Conservation (phyloP, 2,329 filamentous ascomycete genomes). For the Chaetomium sp. region DNA sequence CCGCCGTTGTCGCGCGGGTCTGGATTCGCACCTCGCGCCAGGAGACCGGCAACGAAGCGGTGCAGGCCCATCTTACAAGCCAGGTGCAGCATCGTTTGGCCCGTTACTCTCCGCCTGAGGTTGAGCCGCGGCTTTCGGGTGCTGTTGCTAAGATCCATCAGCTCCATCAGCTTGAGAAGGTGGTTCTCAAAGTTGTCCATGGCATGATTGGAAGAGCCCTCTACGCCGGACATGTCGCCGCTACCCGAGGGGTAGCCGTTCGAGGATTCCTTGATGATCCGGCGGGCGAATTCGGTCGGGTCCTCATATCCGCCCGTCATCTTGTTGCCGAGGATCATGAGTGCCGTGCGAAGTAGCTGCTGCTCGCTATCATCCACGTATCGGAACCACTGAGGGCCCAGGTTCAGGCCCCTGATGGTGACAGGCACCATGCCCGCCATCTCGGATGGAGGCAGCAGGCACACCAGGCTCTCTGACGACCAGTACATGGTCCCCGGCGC, state of each 20-base stretch:
- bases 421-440: constrained; percentile 70
- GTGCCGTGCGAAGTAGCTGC: constrained; percentile 66
- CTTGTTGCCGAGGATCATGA: constrained; percentile 65
- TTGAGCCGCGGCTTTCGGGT: constrained; percentile 69
- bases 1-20: constrained; percentile 76
- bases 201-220: constrained; percentile 41
- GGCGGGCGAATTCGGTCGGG: constrained; percentile 61
- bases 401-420: constrained; percentile 59
- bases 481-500: constrained; percentile 76
- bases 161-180: constrained; percentile 73
- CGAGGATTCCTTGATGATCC: constrained; percentile 52
- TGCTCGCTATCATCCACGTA: constrained; percentile 74
- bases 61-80: constrained; percentile 75
- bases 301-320: constrained; percentile 65
- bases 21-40: constrained; percentile 76
- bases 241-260: constrained; percentile 43
- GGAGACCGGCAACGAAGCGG: constrained; percentile 73
- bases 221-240: constrained; percentile 37
- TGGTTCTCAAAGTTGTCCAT: constrained; percentile 62
- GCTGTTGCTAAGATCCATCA: constrained; percentile 77
- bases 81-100: constrained; percentile 80
- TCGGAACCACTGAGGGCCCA: constrained; percentile 58
- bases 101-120: constrained; percentile 58
- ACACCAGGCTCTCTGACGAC: constrained; percentile 78
- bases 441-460: constrained; percentile 71